A percentile compares a stretch with the other conserved stretches of the same genome.
phyloP scores from a whole-genome alignment of 2,329 filamentous ascomycete species.

The Fonsecaea nubica region DNA sequence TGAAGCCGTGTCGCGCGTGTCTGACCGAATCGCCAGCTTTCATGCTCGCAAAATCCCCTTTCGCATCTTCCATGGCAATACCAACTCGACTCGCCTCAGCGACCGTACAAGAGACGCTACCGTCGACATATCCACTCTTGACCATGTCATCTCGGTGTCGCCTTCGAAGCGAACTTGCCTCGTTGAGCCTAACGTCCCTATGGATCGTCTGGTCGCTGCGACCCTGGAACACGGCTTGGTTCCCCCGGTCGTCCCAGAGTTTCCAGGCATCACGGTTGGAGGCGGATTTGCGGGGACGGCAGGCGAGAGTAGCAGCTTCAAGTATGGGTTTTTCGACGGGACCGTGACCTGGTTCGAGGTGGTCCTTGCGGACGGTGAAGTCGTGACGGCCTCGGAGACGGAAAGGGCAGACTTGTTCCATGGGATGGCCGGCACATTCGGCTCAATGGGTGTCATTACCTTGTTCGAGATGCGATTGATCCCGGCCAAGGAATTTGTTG shows the following conservation, averaged over 20 bases:
- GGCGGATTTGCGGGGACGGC: conserved; percentile 72
- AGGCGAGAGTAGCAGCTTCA: conserved; percentile 73
- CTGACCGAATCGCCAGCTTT: conserved; percentile 35
- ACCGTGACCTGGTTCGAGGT: conserved; percentile 69
- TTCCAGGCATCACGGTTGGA: conserved; percentile 73
- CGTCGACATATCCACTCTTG: conserved; percentile 71
- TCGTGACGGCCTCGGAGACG: conserved; percentile 61
- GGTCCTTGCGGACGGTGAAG: conserved; percentile 66
- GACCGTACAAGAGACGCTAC: conserved; percentile 58
- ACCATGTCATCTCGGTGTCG: conserved; percentile 68
- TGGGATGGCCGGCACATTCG: conserved; percentile 69
- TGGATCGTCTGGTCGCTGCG: conserved; percentile 67
- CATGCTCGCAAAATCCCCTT: conserved; percentile 50
- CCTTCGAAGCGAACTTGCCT: conserved; percentile 60
- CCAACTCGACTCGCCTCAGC: conserved; percentile 59
- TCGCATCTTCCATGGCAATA: conserved; percentile 64
- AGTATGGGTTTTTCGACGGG: conserved; percentile 69
- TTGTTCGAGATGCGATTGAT: conserved; percentile 58
- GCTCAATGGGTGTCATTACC: conserved; percentile 71
- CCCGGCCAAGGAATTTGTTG: conserved; percentile 56
- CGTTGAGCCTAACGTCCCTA: conserved; percentile 74
- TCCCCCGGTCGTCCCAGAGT: conserved; percentile 73
- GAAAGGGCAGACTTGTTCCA: conserved; percentile 67
- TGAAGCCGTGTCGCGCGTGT: conserved; percentile 16
- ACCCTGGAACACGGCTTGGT: conserved; percentile 64